Evolutionary conservation across 192 early-diverging fungal genomes (phyloP), one percentile per base, ranked within the genome.

Genomic region (Mortierella claussenii): DNA sequence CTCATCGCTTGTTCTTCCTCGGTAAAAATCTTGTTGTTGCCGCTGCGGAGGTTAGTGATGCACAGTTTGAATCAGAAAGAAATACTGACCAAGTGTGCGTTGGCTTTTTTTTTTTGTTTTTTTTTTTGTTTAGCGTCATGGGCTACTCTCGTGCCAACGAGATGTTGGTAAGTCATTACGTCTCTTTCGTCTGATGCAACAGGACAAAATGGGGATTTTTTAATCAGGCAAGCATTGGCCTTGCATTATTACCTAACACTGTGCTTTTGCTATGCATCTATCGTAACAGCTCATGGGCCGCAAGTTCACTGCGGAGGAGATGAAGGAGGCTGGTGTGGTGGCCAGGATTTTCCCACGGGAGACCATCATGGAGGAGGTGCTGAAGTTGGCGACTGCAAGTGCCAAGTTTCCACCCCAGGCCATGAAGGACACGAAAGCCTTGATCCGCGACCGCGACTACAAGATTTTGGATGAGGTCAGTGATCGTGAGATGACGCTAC

Each of bases 1-100:
- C 82, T 91, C 89, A 23, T 87, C 88, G 20, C 57, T 89, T 27
- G 69, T 87, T 4, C 91, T 93, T 52, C 92, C 90, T 49, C 69
- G 78, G 82, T 83, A 66, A 34, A 3, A 4, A n/a, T n/a, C n/a
- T n/a, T n/a, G n/a, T n/a, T n/a, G n/a, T n/a, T n/a, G n/a, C n/a
- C n/a, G n/a, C n/a, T n/a, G n/a, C n/a, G n/a, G n/a, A n/a, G n/a
- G n/a, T n/a, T n/a, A n/a, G n/a, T n/a, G n/a, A n/a, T n/a, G n/a
- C n/a, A n/a, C n/a, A n/a, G 51, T 53, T 32, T 53, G 10, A 53
- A 21, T 53, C 26, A 24, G 9, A 11, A 53, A 27, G 27, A 3
- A 3, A 17, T n/a, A n/a, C n/a, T n/a, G n/a, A n/a, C n/a, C n/a
- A n/a, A n/a, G n/a, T n/a, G n/a, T n/a, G n/a, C n/a, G n/a, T n/a